Base-by-base conservation (phyloP, 106 monocot genomes). In the Dendrobium chrysotoxum region DNA sequence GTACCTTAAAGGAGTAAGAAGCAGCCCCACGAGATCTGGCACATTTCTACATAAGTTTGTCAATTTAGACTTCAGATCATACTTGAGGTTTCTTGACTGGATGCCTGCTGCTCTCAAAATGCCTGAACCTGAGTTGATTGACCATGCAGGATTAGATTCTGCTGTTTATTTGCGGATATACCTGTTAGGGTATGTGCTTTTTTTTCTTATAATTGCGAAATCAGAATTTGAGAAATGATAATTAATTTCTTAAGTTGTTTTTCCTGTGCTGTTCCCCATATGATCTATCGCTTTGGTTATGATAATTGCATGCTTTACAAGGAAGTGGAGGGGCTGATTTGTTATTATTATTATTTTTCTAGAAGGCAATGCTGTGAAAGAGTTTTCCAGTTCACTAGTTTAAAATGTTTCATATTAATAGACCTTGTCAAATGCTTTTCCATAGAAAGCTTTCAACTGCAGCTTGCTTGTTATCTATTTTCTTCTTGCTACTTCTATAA, bases 41-140 rank as follows among this genome's bases (percentile, higher is more conserved):
- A 31, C 76, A 44, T 79, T 87, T 75, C 35, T 35, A 35, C 80
- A 76, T 9, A 92, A 88, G 81, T 82, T 92, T 81, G 88, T 98
- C 66, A 98, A 98, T 84, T 85, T 98, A 77, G 90, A 98, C 75
- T 86, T 41, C 77, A 91, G 83, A 66, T 88, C 95, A 31, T 98
- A 98, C 81, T 39, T 98, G 78, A 95, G 74, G 81, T 92, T 98
- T 83, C 77, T 98, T 38, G 85, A 61, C 46, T 98, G 98, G 98
- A 90, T 98, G 91, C 98, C 94, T 18, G 95, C 85, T 72, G 98
- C 98, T n/a, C 88, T 98, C n/a, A 92, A 90, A 85, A 98, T 98
- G 98, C 95, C 98, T 61, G 95, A 98, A 82, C 92, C 85, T 46
- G 98, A 98, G 81, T 86, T 98, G n/a, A 98, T 98, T 83, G 88